Conservation (phyloP, 140 eudicot species). For the Stevia rebaudiana region DNA sequence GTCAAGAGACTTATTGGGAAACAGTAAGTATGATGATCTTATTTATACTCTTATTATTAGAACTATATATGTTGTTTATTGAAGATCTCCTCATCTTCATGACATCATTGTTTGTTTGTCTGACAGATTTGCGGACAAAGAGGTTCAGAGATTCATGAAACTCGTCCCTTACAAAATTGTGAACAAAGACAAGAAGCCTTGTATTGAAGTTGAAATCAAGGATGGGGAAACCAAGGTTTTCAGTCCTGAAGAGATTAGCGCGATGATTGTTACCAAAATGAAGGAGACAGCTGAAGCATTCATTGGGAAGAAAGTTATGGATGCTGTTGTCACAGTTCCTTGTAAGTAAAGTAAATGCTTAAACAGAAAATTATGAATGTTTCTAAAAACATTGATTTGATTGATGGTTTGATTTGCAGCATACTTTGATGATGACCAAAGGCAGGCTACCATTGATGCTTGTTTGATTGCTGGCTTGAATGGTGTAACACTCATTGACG, state of each 20-base stretch:
- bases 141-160: background rate
- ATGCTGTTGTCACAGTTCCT: conserved; percentile 45
- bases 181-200: background rate
- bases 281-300: background rate
- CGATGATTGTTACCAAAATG: background rate
- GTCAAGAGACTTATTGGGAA: conserved; percentile 79
- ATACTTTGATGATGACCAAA: conserved; percentile 53
- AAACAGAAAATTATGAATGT: no score
- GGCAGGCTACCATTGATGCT: conserved; percentile 60
- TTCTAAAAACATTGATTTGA: background rate
- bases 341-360: conserved; percentile 18
- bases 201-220: background rate
- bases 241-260: background rate
- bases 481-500: conserved; percentile 47
- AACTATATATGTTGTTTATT: background rate
- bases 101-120: no score
- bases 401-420: conserved; percentile 23
- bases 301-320: background rate
- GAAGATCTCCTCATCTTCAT: no score
- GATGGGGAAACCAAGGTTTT: background rate
- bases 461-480: conserved; percentile 52
- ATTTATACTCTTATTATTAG: background rate
- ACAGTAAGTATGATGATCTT: conserved; percentile 29
- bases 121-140: background rate
- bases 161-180: background rate